Percentiles rank a stretch among this genome's conserved stretches.
These are phyloP conservation scores for Spathaspora hagerdaliae DNA, from an alignment of 805 yeast genomes.

Conservation along the genomic window DNA sequence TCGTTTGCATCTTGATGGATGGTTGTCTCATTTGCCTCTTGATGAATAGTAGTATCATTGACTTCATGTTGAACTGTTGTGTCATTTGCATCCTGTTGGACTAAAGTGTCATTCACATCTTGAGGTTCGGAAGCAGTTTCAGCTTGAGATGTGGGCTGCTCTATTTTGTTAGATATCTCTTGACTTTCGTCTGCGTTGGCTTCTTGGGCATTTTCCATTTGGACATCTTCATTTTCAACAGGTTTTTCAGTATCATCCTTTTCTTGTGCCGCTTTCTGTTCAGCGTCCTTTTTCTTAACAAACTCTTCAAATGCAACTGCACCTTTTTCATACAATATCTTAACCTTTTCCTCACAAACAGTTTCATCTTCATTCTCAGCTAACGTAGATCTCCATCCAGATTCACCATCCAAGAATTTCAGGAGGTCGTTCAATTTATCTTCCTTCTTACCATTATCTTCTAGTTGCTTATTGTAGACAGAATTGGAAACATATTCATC, in stretches of 20 bases:
- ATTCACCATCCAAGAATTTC: constrained; percentile 44
- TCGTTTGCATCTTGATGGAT: background rate
- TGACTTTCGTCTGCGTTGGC: background rate
- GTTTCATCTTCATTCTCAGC: constrained; percentile 34
- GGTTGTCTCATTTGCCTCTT: constrained; percentile 1
- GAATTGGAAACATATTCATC: constrained; percentile 74
- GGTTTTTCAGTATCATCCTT: constrained; percentile 9
- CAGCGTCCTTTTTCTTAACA: constrained; percentile 6
- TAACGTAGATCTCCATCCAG: constrained; percentile 53
- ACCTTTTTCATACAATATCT: constrained; percentile 37
- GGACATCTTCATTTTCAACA: constrained; percentile 8
- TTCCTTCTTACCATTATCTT: constrained; percentile 17
- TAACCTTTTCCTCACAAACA: constrained; percentile 24
- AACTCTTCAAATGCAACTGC: constrained; percentile 23
- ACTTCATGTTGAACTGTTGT: constrained; percentile 46
- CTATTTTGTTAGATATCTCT: constrained; percentile 5
- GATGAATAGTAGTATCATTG: constrained; percentile 38
- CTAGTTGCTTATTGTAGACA: constrained; percentile 38
- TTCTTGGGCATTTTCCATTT: constrained; percentile 5
- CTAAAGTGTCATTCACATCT: constrained; percentile 46
- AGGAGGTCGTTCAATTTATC: constrained; percentile 32
- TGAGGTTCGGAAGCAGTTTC: constrained; percentile 46
- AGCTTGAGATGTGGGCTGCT: background rate
- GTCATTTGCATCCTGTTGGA: constrained; percentile 24
- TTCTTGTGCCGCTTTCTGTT: constrained; percentile 5